Percentiles rank a stretch among this genome's conserved stretches.
phyloP scores from a whole-genome alignment of 768 basidiomycete genomes.

The Naganishia onofrii region DNA sequence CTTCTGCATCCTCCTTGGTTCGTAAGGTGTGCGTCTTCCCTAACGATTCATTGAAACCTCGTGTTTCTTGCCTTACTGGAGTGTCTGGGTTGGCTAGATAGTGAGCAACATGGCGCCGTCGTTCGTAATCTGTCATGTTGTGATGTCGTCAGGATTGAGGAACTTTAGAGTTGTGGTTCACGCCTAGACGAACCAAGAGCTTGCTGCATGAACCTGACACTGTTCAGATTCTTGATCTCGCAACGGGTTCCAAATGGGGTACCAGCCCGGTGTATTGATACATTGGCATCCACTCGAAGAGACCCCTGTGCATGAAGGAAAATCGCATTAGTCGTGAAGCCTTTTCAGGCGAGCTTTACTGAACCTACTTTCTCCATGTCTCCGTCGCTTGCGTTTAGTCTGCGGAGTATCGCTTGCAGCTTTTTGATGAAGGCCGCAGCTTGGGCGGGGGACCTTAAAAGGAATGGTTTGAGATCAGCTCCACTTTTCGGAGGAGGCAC shows the following conservation, averaged over 20 bases:
- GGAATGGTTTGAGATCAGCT: background rate
- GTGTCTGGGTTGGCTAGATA: slow-evolving; percentile 54
- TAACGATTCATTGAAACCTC: slow-evolving; percentile 78
- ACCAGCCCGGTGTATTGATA: slow-evolving; percentile 74
- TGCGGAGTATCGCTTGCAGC: slow-evolving; percentile 74
- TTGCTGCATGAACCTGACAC: slow-evolving; percentile 73
- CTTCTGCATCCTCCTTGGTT: slow-evolving; percentile 88
- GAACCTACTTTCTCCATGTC: slow-evolving; percentile 86
- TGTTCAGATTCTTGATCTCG: slow-evolving; percentile 96
- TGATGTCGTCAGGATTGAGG: too few relatives aligned
- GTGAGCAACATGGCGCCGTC: slow-evolving; percentile 67
- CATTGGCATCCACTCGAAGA: slow-evolving; percentile 89
- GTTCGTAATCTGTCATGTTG: slow-evolving; percentile 65
- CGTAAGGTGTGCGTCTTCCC: slow-evolving; percentile 78
- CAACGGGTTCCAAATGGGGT: slow-evolving; percentile 68
- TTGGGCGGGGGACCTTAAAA: slow-evolving; percentile 71
- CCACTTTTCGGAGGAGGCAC: background rate
- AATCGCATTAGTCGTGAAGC: slow-evolving; percentile 28
- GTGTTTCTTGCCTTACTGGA: slow-evolving; percentile 75
- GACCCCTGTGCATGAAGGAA: slow-evolving; percentile 67
- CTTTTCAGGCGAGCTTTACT: background rate
- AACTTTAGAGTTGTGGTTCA: too few relatives aligned
- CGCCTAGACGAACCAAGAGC: slow-evolving; percentile 67
- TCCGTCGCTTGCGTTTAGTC: slow-evolving; percentile 83
- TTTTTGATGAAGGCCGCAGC: slow-evolving; percentile 80